Evolutionary conservation across 2,329 filamentous ascomycete species (phyloP), one percentile per base, ranked within the genome.

Genomic region (Colletotrichum coccodes): DNA sequence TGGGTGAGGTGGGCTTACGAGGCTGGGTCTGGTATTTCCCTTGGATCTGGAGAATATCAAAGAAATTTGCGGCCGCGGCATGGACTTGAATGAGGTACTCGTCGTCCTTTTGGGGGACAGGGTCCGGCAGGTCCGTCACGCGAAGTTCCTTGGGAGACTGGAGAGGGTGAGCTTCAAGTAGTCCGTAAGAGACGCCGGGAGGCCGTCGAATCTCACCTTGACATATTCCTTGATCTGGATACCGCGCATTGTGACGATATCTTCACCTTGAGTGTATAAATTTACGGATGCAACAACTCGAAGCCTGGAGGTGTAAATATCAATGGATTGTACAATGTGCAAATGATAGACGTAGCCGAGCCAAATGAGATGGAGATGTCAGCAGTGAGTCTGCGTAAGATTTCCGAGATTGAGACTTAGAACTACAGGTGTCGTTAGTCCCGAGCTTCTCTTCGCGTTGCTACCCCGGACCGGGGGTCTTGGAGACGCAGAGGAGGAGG

Each of bases 21-120:
- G 94, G 94, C 75, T 98, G 95, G 78, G 94, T 88, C 78, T 98
- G 95, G 82, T 98, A 98, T 88, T 97, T 97, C 64, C 95, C 95
- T 76, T 94, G 92, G 76, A 98, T 94, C 78, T 98, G 95, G 62
- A 98, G 89, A 66, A 97, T 92, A 79, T 98, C 95, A 84, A 98
- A 98, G 87, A 98, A 98, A 83, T 98, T 98, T 75, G 94, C 93
- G 23, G 94, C 95, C 0, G 92, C 88, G 53, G 95, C 94, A 80
- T 94, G 93, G 75, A 98, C 92, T 76, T 91, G 88, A 78, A 98
- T 92, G 71, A 97, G 86, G 79, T 98, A 98, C 82, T 97, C 90
- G 76, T 92, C 84, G 76, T 92, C 84, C 36, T 89, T 81, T 9
- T 86, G 85, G 1, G 94, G 93, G 1, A 83, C 82, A 1, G 94